These are phyloP conservation scores for Dictyophora rubrovolvata DNA, from an alignment of 768 basidiomycete genomes.

Conservation along the genomic window DNA sequence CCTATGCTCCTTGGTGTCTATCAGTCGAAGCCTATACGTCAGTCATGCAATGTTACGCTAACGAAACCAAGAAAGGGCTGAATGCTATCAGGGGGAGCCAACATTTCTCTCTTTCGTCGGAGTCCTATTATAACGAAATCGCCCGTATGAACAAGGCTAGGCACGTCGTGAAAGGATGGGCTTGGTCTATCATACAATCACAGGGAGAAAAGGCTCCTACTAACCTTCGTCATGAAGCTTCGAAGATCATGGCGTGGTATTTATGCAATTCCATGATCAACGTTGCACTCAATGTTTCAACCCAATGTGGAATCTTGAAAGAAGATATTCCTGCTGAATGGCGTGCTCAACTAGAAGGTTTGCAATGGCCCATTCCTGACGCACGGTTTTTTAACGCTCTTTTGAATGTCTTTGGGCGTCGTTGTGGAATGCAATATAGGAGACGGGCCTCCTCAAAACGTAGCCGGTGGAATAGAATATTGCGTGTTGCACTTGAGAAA, in stretches of 20 bases:
- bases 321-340: not conserved
- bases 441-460: not conserved
- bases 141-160: not conserved
- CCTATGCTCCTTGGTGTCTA: slow-evolving; percentile 48
- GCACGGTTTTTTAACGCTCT: slow-evolving; percentile 61
- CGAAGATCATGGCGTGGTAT: slow-evolving; percentile 19
- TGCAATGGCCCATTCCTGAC: slow-evolving; percentile 39
- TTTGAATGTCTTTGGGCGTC: slow-evolving; percentile 32
- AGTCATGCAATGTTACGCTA: slow-evolving; percentile 54
- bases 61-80: slow-evolving; percentile 11
- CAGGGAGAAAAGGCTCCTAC: slow-evolving; percentile 9
- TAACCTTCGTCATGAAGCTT: slow-evolving; percentile 14
- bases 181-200: slow-evolving; percentile 18
- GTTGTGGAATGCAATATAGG: slow-evolving; percentile 10
- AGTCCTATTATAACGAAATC: not conserved
- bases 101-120: not conserved
- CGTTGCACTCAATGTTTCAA: slow-evolving; percentile 13
- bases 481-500: not conserved
- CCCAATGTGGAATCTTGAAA: not conserved
- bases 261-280: slow-evolving; percentile 29
- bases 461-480: not conserved
- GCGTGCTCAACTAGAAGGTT: slow-evolving; percentile 12
- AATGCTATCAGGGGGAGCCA: not conserved
- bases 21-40: slow-evolving; percentile 59
- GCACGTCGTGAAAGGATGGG: slow-evolving; percentile 26